phyloP scores from a whole-genome alignment of 306 rosid species.

The Glycine soja region DNA sequence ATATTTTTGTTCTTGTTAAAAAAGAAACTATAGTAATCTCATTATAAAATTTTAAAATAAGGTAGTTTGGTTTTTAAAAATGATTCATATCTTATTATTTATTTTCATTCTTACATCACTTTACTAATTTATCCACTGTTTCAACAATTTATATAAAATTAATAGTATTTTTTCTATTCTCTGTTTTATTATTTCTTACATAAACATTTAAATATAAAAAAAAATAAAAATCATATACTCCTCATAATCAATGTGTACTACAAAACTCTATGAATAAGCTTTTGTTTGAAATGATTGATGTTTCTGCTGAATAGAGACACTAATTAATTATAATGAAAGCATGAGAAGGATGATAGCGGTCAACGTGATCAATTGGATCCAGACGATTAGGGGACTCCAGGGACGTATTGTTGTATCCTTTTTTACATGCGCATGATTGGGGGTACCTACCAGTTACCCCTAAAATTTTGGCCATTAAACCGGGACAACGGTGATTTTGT shows the following conservation, averaged over 20 bases:
- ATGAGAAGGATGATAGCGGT: constrained; percentile 36
- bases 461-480: constrained; percentile 5
- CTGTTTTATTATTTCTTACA: neutral
- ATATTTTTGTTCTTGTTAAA: no score
- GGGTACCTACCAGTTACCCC: neutral
- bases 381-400: neutral
- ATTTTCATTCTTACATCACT: no score
- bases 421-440: neutral
- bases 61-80: no score
- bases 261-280: neutral
- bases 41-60: neutral
- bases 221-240: neutral
- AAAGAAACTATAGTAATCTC: neutral
- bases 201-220: neutral
- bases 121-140: no score
- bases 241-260: neutral
- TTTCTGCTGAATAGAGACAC: constrained; percentile 32
- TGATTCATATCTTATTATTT: no score
- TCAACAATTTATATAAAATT: no score
- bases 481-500: neutral
- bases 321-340: constrained; percentile 35
- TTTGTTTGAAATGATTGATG: constrained; percentile 45
- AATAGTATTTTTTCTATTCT: neutral
- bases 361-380: constrained; percentile 35
- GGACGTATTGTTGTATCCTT: neutral